These are phyloP conservation scores for Diaporthe capsici DNA, from an alignment of 2,329 filamentous ascomycete species.

Conservation along the genomic window DNA sequence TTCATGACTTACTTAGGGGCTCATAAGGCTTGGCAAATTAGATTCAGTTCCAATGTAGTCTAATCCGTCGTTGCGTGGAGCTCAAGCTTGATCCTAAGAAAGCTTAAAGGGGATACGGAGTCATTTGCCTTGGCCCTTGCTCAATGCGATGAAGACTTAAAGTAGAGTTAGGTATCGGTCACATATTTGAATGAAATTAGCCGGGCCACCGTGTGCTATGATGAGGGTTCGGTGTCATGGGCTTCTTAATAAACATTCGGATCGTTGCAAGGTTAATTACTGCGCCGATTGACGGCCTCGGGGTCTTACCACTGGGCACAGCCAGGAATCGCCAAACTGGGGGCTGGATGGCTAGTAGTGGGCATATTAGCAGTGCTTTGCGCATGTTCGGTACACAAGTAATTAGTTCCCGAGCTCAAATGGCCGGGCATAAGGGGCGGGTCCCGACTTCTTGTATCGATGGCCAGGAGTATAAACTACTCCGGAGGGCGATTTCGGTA, in stretches of 20 bases:
- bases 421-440: not conserved
- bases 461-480: constrained; percentile 6
- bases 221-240: not conserved
- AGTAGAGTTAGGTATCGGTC: not conserved
- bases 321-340: not conserved
- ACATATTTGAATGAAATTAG: not conserved
- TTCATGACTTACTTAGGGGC: not conserved
- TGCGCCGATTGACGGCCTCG: not conserved
- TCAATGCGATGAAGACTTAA: not conserved
- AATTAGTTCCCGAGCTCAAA: not conserved
- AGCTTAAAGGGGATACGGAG: constrained; percentile 11
- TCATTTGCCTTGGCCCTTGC: not conserved
- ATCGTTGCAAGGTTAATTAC: not conserved
- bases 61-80: constrained; percentile 18
- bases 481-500: not conserved
- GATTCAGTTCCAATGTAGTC: constrained; percentile 8
- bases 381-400: no score
- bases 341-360: not conserved
- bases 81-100: constrained; percentile 19
- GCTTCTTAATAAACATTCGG: not conserved
- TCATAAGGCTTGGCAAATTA: constrained; percentile 7
- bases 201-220: no score
- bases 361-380: not conserved
- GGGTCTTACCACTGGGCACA: not conserved
- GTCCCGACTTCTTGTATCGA: not conserved